These are phyloP conservation scores for Dactylellina parvicollis DNA, from an alignment of 2,329 filamentous ascomycete species.

Conservation along the genomic window DNA sequence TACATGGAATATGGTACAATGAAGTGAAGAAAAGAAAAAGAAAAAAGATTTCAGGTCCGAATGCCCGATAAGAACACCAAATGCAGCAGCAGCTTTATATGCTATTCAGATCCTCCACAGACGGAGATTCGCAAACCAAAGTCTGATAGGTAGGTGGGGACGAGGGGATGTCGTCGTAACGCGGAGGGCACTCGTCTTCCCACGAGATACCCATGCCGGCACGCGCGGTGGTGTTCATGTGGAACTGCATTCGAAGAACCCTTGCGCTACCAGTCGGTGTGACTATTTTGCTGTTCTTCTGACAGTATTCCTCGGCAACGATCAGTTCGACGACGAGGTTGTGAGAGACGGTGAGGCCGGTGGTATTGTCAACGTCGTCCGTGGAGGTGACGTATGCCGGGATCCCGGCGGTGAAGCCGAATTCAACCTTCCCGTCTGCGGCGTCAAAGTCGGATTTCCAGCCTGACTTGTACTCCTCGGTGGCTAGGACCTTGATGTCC, in stretches of 20 bases:
- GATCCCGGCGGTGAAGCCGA: conserved; percentile 77
- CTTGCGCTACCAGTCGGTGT: conserved; percentile 90
- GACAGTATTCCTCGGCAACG: conserved; percentile 84
- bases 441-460: conserved; percentile 85
- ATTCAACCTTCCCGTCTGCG: conserved; percentile 78
- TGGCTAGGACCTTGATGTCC: conserved; percentile 79
- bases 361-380: conserved; percentile 79
- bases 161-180: conserved; percentile 91
- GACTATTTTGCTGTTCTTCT: conserved; percentile 75
- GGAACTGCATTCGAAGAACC: conserved; percentile 92
- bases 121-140: conserved; percentile 26
- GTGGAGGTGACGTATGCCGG: conserved; percentile 72
- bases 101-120: conserved; percentile 35
- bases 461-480: conserved; percentile 81
- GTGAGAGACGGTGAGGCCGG: conserved; percentile 82
- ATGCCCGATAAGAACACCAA: not conserved
- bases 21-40: conserved; percentile 23
- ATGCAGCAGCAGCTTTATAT: conserved; percentile 22
- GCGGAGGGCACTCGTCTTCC: conserved; percentile 93
- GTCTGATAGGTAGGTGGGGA: conserved; percentile 77
- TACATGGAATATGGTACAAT: conserved; percentile 35
- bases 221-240: conserved; percentile 80
- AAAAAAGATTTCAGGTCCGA: not conserved
- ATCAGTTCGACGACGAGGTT: conserved; percentile 91
- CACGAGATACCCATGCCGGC: conserved; percentile 90